Percentiles rank a stretch among this genome's conserved stretches.
Evolutionary conservation across 306 rosid species (phyloP).

Genomic region (Luffa aegyptiaca): DNA sequence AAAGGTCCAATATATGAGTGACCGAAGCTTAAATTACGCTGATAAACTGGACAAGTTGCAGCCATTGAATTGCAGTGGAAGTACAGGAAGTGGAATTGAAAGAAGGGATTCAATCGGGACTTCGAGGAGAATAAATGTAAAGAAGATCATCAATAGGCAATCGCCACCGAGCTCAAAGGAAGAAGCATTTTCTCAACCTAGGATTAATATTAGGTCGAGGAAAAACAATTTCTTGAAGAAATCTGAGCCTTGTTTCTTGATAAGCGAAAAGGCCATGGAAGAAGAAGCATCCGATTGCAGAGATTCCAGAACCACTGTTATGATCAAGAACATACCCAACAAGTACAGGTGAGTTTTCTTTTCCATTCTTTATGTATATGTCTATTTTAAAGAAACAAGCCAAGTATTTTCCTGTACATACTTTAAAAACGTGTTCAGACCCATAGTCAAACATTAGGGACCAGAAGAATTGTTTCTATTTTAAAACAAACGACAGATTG

Average conservation of each 20-base stretch:
- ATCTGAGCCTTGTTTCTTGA: slow-evolving; percentile 3
- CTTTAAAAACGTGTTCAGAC: not conserved
- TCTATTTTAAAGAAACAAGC: not conserved
- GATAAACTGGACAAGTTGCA: not conserved
- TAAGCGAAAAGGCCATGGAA: not conserved
- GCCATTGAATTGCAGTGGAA: not conserved
- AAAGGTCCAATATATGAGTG: not conserved
- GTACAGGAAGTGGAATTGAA: not conserved
- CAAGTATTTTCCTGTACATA: not conserved
- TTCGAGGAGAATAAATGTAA: slow-evolving; percentile 12
- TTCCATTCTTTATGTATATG: not conserved
- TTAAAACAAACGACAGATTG: not conserved
- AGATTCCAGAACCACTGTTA: slow-evolving; percentile 76
- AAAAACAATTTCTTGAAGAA: slow-evolving; percentile 34
- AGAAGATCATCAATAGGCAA: slow-evolving; percentile 11
- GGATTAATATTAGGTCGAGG: slow-evolving; percentile 29
- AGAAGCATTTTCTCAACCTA: slow-evolving; percentile 12
- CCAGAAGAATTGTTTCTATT: not conserved
- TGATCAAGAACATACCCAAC: slow-evolving; percentile 95
- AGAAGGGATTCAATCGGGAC: not conserved
- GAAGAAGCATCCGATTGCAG: slow-evolving; percentile 23
- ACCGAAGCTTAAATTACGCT: not conserved
- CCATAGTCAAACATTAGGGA: not conserved
- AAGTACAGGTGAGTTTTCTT: slow-evolving; percentile 58
- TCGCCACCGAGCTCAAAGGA: not conserved